Percentiles rank a stretch among this genome's conserved stretches.
Evolutionary conservation across 805 yeast species (phyloP).

Genomic region (Ogataea parapolymorpha): DNA sequence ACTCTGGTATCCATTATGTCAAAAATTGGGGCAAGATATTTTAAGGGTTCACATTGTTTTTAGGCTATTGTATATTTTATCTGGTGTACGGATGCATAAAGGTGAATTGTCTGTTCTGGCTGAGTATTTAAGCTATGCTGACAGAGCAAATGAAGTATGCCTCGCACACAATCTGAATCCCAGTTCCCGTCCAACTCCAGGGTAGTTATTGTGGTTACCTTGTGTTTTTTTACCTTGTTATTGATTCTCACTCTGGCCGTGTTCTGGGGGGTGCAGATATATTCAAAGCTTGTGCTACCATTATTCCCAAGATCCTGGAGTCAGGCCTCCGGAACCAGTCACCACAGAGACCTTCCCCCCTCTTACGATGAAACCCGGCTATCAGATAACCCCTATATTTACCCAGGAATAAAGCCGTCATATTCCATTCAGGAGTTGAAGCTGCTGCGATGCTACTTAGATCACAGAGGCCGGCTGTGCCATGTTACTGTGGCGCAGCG

Average conservation of each 20-base stretch:
- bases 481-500: conserved; percentile 12
- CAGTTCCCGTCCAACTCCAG: not conserved
- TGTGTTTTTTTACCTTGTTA: conserved; percentile 10
- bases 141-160: not conserved
- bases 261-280: conserved; percentile 12
- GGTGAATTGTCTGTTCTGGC: conserved; percentile 11
- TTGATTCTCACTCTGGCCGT: conserved; percentile 5
- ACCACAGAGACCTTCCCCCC: conserved; percentile 10
- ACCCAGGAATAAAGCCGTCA: conserved; percentile 12
- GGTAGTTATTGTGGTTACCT: conserved; percentile 8
- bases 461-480: conserved; percentile 12
- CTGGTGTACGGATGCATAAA: conserved; percentile 10
- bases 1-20: conserved; percentile 7
- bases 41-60: not conserved
- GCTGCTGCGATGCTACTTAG: conserved; percentile 10
- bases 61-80: not conserved
- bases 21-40: not conserved
- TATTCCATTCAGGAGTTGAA: conserved; percentile 17
- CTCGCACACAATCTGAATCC: not conserved
- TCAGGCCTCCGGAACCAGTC: too few relatives aligned
- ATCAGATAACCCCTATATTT: conserved; percentile 6
- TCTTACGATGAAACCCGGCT: conserved; percentile 13
- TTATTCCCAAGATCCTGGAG: conserved; percentile 1
- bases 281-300: conserved; percentile 8
- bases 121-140: not conserved